phyloP scores from a whole-genome alignment of 73 alveolate genomes.

The Blepharisma japonicum region DNA sequence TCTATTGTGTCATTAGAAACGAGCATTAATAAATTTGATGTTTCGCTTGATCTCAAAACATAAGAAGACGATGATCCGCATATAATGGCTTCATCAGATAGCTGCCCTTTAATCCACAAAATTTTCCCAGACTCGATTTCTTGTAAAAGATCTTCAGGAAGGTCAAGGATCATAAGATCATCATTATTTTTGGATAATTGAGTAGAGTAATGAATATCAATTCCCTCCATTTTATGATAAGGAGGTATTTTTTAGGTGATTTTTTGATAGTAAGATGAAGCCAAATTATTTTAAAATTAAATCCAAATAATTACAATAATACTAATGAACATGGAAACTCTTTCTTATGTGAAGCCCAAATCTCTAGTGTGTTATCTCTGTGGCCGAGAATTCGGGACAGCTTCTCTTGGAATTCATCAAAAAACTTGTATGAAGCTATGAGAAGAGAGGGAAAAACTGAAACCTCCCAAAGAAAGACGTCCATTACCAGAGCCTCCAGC shows the following conservation, averaged over 20 bases:
- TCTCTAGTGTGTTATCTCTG: not conserved
- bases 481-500: conserved; percentile 47
- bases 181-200: not conserved
- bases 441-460: conserved; percentile 45
- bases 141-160: not conserved
- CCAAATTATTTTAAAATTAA: too few relatives aligned
- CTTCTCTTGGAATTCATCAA: conserved; percentile 57
- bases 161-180: not conserved
- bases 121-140: not conserved
- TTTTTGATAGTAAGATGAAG: too few relatives aligned
- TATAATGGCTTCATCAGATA: not conserved
- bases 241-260: too few relatives aligned
- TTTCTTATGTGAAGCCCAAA: too few relatives aligned
- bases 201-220: not conserved
- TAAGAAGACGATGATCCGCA: not conserved
- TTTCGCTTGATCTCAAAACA: not conserved
- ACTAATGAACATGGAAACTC: too few relatives aligned
- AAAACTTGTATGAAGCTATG: conserved; percentile 64
- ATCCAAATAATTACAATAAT: too few relatives aligned
- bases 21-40: not conserved
- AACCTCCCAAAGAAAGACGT: conserved; percentile 58
- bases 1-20: not conserved
- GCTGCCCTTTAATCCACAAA: not conserved
- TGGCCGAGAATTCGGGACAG: conserved; percentile 68
- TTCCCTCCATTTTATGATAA: not conserved